These are phyloP conservation scores for Bretschneidera sinensis DNA, from an alignment of 345 rosid genomes.

Conservation along the genomic window DNA sequence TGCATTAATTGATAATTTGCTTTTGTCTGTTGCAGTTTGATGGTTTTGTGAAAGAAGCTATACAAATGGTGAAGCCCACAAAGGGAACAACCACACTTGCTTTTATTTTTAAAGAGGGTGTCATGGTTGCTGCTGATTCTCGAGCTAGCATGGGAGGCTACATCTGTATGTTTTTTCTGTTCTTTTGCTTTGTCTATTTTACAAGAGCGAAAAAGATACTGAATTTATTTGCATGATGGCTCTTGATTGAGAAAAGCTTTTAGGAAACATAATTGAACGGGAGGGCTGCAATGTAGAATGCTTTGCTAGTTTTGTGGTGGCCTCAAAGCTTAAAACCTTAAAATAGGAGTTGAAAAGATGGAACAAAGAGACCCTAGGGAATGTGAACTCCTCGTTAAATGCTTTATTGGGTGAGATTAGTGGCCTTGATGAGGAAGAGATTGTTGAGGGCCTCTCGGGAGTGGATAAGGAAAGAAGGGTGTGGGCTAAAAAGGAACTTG, in stretches of 20 bases:
- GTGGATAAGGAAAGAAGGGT: no score
- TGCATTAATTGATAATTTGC: constrained; percentile 14
- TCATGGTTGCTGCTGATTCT: constrained; percentile 99
- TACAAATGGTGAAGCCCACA: constrained; percentile 89
- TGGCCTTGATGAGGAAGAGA: no score
- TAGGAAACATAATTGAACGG: no score
- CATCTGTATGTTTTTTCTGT: constrained; percentile 53
- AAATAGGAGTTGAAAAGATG: no score
- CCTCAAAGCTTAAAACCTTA: no score
- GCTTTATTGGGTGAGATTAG: no score
- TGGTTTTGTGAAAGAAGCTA: constrained; percentile 78
- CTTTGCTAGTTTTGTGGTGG: no score
- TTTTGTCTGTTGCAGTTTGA: constrained; percentile 58
- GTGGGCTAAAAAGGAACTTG: no score
- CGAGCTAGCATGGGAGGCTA: constrained; percentile 99
- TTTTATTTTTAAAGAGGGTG: constrained; percentile 90
- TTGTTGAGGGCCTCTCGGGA: no score
- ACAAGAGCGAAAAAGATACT: not conserved
- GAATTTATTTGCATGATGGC: not conserved
- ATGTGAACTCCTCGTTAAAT: no score
- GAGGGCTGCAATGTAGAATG: no score
- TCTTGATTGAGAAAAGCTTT: not conserved
- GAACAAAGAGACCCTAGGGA: no score
- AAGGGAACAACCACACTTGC: constrained; percentile 98
- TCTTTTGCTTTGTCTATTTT: not conserved